Conservation (phyloP, 202 grass and related monocot genomes). For the Tripidium arundinaceum region DNA sequence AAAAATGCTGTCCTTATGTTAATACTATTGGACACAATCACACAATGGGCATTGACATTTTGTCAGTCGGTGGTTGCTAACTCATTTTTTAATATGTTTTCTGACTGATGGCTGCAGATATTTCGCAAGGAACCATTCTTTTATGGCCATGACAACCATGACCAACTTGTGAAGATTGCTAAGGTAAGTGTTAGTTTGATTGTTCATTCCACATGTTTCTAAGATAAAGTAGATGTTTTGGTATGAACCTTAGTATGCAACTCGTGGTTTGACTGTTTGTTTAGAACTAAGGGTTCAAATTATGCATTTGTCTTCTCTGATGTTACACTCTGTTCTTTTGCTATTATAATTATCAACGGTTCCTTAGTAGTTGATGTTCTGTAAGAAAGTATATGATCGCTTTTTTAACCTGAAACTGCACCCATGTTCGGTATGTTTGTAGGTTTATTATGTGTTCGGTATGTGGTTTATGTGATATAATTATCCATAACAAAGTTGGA, state of each 20-base stretch:
- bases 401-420: background rate
- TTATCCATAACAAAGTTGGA: background rate
- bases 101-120: slow-evolving; percentile 50
- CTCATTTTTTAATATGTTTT: slow-evolving; percentile 13
- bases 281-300: background rate
- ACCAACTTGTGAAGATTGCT: slow-evolving; percentile 78
- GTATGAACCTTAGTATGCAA: background rate
- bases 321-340: background rate
- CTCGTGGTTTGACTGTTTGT: background rate
- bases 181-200: slow-evolving; percentile 40
- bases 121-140: slow-evolving; percentile 87
- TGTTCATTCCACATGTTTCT: background rate
- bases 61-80: background rate
- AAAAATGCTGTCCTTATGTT: background rate
- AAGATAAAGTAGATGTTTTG: background rate
- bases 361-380: background rate
- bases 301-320: background rate
- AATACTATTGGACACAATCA: background rate
- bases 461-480: background rate
- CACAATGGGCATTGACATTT: background rate
- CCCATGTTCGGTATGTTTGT: background rate
- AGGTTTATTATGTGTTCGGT: background rate
- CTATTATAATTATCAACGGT: background rate
- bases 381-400: background rate
- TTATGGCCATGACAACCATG: slow-evolving; percentile 84